Evolutionary conservation across 1,139 yeast genomes (phyloP), one percentile per base, ranked within the genome.

Genomic region (Pichia cactophila): DNA sequence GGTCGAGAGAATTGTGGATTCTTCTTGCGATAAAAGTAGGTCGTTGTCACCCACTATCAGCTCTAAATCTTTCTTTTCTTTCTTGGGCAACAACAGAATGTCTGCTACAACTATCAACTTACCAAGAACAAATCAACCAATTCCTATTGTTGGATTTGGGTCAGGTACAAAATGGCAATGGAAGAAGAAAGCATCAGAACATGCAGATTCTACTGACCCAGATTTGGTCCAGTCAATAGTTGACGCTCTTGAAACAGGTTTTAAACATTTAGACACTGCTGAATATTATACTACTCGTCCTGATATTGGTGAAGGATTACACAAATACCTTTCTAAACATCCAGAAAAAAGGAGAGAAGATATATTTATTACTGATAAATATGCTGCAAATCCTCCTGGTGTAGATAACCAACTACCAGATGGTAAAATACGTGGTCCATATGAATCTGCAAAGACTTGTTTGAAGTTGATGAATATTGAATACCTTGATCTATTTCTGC

Each of bases 401-500:
- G 36, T 31, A 2, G 8, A 40, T 16, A 47, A 47, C 26, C 35
- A 29, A 16, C 33, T 44, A 14, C 26, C 50, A 47, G 41, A 64
- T 63, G 60, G 71, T 35, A 58, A 64, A 43, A 54, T 69, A 41
- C 60, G 58, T 5, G 69, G 69, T 46, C 85, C 89, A 1, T 66
- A 69, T 31, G 79, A 65, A 11, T 76, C 79, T 1, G 64, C 84
- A 39, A 73, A 75, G 20, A 63, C 61, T 6, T 72, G 82, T 3
- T 67, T 83, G 59, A 62, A 69, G 53, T 74, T 73, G 29, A 64
- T 84, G 58, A 47, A 51, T 2, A 63, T 78, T 26, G 82, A 79
- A 31, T 86, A 85, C 59, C 74, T 86, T 43, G 95, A 86, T 63
- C 69, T 86, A 54, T 83, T 78, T 58, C 69, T 86, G 61, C 69